A percentile compares a stretch with the other conserved stretches of the same genome.
phyloP scores from a whole-genome alignment of 352 stramenopile genomes.

The Globisporangium nagaii region DNA sequence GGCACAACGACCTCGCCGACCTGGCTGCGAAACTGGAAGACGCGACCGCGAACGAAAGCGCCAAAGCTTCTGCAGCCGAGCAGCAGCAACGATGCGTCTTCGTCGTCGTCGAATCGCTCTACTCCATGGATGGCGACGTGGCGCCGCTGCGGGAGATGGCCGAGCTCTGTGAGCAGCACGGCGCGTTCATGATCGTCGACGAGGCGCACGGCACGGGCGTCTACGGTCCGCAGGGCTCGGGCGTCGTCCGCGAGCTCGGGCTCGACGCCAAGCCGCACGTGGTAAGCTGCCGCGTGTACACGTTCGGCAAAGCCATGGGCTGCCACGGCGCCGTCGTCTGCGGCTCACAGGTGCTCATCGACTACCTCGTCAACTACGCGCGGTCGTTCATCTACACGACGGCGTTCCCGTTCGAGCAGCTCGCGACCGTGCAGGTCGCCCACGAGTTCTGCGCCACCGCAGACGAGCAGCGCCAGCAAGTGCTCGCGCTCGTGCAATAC shows the following conservation, averaged over 20 bases:
- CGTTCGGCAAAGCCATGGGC: slow-evolving; percentile 96
- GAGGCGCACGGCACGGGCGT: slow-evolving; percentile 94
- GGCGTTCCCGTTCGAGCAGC: slow-evolving; percentile 88
- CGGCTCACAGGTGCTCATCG: slow-evolving; percentile 82
- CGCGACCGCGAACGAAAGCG: neutral
- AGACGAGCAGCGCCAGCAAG: slow-evolving; percentile 31
- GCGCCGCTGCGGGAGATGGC: slow-evolving; percentile 87
- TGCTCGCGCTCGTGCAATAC: slow-evolving; percentile 57
- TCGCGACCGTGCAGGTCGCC: slow-evolving; percentile 85
- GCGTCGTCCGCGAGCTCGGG: slow-evolving; percentile 52
- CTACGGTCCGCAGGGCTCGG: slow-evolving; percentile 76
- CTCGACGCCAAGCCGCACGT: slow-evolving; percentile 76
- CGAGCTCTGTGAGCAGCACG: slow-evolving; percentile 65
- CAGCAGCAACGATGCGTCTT: slow-evolving; percentile 57
- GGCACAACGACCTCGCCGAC: slow-evolving; percentile 90
- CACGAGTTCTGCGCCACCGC: slow-evolving; percentile 82
- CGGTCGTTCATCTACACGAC: slow-evolving; percentile 98
- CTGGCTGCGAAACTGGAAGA: slow-evolving; percentile 66
- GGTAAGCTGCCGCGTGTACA: slow-evolving; percentile 89
- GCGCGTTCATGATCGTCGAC: slow-evolving; percentile 93
- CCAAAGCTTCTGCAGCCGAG: too few species aligned
- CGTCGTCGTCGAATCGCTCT: slow-evolving; percentile 97
- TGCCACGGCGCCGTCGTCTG: slow-evolving; percentile 94
- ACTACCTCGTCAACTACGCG: slow-evolving; percentile 97
- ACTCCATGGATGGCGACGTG: slow-evolving; percentile 98